Conservation (phyloP, 257 asterid species). For the Jaltomata sinuosa region DNA sequence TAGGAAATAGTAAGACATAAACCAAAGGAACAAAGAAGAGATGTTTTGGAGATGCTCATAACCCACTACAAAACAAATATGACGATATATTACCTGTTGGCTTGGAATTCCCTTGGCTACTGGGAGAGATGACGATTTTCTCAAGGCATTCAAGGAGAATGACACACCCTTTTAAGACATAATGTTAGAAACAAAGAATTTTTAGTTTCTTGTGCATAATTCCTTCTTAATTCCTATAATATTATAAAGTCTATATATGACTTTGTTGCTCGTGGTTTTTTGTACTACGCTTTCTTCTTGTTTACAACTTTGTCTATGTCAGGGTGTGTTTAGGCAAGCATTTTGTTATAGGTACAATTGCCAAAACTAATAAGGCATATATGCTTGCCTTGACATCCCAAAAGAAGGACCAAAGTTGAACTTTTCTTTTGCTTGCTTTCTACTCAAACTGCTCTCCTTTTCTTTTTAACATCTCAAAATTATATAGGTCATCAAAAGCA, state of each 20-base stretch:
- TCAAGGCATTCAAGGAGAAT: not conserved
- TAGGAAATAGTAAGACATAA: not conserved
- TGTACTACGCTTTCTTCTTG: too few relatives aligned
- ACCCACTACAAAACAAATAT: not conserved
- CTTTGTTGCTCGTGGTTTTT: too few relatives aligned
- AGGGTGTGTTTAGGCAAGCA: slow-evolving; percentile 4
- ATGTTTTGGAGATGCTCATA: not conserved
- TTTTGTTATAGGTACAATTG: not conserved
- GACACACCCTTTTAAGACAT: slow-evolving; percentile 16
- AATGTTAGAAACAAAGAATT: too few relatives aligned
- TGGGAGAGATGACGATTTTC: not conserved
- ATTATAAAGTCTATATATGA: too few relatives aligned
- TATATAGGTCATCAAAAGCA: not conserved
- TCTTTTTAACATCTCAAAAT: not conserved
- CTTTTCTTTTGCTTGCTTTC: slow-evolving; percentile 70
- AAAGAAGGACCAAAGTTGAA: slow-evolving; percentile 9
- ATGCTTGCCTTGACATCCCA: slow-evolving; percentile 67
- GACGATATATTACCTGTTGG: not conserved
- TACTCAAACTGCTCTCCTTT: slow-evolving; percentile 42
- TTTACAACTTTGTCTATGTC: not conserved
- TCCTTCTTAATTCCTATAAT: too few relatives aligned
- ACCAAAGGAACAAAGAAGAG: not conserved
- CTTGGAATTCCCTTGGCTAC: not conserved
- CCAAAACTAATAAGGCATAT: slow-evolving; percentile 26
- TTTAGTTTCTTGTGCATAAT: too few relatives aligned